Percentiles rank a stretch among this genome's conserved stretches.
phyloP scores from a whole-genome alignment of 2,329 filamentous ascomycete genomes.

The Gnomoniopsis sp. region DNA sequence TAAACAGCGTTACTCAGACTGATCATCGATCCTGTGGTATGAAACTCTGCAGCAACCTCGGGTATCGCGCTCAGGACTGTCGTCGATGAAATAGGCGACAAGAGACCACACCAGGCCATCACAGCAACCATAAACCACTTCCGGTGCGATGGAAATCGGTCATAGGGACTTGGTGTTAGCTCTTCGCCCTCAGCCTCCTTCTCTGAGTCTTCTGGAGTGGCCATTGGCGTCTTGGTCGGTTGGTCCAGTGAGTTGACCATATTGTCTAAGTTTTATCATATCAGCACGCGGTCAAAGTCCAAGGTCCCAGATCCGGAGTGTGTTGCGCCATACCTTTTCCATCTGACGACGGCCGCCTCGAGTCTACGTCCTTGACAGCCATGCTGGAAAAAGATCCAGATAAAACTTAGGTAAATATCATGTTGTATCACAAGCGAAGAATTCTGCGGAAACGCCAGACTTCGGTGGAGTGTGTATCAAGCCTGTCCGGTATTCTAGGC shows the following conservation, averaged over 20 bases:
- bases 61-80: constrained; percentile 10
- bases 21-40: constrained; percentile 11
- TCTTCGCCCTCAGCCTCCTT: neutral
- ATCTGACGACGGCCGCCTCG: neutral
- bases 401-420: neutral
- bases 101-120: constrained; percentile 10
- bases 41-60: constrained; percentile 4
- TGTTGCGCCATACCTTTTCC: neutral
- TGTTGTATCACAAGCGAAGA: neutral
- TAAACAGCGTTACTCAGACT: constrained; percentile 43
- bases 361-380: neutral
- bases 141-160: constrained; percentile 6
- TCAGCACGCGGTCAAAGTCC: neutral
- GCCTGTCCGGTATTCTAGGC: neutral
- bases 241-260: neutral
- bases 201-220: constrained; percentile 3
- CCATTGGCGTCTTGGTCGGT: neutral
- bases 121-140: constrained; percentile 10
- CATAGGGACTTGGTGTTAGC: neutral
- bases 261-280: neutral
- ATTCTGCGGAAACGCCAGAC: neutral
- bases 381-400: neutral
- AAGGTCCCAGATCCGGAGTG: no score
- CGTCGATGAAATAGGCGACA: constrained; percentile 9
- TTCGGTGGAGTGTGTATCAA: neutral